Base-by-base conservation (phyloP, 106 monocot species). In the Acanthochlamys bracteata region DNA sequence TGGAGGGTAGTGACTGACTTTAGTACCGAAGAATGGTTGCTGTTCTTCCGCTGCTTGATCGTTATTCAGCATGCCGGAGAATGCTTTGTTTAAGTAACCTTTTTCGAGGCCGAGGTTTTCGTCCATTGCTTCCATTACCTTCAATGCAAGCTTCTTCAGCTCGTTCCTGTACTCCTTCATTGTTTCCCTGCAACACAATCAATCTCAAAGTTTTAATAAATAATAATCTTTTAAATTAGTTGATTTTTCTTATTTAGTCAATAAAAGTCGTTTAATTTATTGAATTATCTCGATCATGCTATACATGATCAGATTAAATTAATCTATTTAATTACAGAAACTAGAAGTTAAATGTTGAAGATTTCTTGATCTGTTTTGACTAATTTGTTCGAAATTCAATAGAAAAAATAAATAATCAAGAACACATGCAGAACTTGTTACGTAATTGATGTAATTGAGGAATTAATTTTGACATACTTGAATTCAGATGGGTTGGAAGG, bases 21-120 rank as follows among this genome's bases (percentile, higher is more conserved):
- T 92, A 24, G 92, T 92, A 66, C 92, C 92, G 64, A 87, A 92
- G 70, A 55, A 55, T 3, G 55, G 55, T 22, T 55, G 55, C 10
- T 55, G 55, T 22, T 55, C 55, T 22, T 55, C 55, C 10, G 17
- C 51, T 19, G 2, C n/a, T 19, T 73, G 75, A 16, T 65, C 52
- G 42, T 58, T 55, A 33, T 49, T 17, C 2, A 49, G 49, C 17
- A 49, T 12, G 2, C 49, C 49, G 12, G 26, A 15, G 77, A 92
- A 92, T 11, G 79, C 66, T 17, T 65, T 57, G 63, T 69, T 82
- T 24, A 92, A 82, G 68, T 77, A 69, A 24, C 81, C 83, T 15
- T 77, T 82, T 55, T 81, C 72, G 0, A 81, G 69, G 11, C 81
- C 81, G 16, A 81, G 54, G 64, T 81, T 55, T 20, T 55, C 55